Base-by-base conservation (phyloP, 129 eudicot genomes). In the Erigeron canadensis region DNA sequence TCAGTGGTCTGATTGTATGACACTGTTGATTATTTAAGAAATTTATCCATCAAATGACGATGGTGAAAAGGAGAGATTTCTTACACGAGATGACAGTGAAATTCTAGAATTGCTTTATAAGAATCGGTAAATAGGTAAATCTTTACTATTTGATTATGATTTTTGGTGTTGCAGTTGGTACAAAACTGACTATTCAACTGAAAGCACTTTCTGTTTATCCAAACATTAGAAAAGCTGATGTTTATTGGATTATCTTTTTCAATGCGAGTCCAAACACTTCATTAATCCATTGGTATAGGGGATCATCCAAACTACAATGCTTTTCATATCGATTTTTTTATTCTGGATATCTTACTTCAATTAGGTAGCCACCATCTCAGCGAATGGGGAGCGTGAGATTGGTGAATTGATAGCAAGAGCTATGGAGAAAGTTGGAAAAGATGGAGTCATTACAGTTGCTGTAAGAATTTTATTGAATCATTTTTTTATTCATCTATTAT, bases 351-450 rank as follows among this genome's bases (percentile, higher is more conserved):
- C 2, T 2, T 42, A 8, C n/a, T 47, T 72, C 28, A 45, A 19
- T 61, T 77, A 90, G 99, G 97, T 94, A 58, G 99, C 87, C 42
- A 94, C 97, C 59, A 90, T 94, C 70, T 94, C 99, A 71, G 99
- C 99, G 10, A 94, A 94, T 67, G 96, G 97, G 62, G 99, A 94
- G 64, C 86, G 81, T 53, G 94, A 90, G 73, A 94, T 94, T 77
- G 97, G 99, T 75, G 96, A 94, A 77, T 69, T 87, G 45, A 81
- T 94, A 61, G 99, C 97, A 17, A 77, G 85, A 51, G 99, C 99
- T 44, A 87, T 94, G 99, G 99, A 87, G 79, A 94, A 90, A 90
- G 97, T 94, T 58, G 99, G 99, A 60, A 94, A 94, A 84, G 91
- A 90, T 72, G 97, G 99, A 61, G 91, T 94, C 61, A 94, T 94